Base-by-base conservation (phyloP, 2,329 filamentous ascomycete species). In the Cladophialophora psammophila region DNA sequence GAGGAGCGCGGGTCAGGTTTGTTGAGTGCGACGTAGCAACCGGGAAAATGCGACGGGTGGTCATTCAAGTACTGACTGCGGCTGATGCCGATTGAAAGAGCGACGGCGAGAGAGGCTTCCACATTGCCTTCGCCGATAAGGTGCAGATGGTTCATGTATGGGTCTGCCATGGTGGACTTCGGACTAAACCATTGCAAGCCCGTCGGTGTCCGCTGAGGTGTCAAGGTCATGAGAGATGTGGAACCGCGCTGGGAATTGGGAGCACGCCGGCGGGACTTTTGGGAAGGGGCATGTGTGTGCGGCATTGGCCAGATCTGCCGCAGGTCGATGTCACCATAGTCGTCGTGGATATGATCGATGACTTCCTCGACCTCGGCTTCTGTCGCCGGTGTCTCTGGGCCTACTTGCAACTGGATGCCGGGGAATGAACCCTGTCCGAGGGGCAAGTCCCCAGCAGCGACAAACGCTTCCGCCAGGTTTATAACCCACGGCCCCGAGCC, bases 31-130 rank as follows among this genome's bases (percentile, higher is more conserved):
- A 69, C 58, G 48, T 63, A 71, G 62, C 69, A 71, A 10, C 52
- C 53, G 2, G 69, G 65, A 42, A 72, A 69, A 12, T 54, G 57
- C 10, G 66, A 69, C 26, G 68, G 70, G 66, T 71, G 68, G 66
- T 72, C 70, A 50, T 71, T 69, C 54, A 72, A 38, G 52, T 72
- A 72, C 20, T 65, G 60, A 12, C 56, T 58, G 34, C 70, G 69
- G 2, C 53, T 53, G 35, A 72, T 72, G 13, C 62, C 57, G 32
- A 72, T 54, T 13, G 50, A 38, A 6, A 59, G n/a, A 55, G 38
- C 70, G n/a, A 72, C 59, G 31, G 64, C 54, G 12, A 72, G 31
- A 40, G 64, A 60, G n/a, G 70, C 70, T 52, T 66, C 63, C 34
- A 72, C 54, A 31, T 62, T 66, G 45, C 38, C 60, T 52, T 67